phyloP scores from a whole-genome alignment of 2,329 filamentous ascomycete genomes.

The Diatrype stigma region DNA sequence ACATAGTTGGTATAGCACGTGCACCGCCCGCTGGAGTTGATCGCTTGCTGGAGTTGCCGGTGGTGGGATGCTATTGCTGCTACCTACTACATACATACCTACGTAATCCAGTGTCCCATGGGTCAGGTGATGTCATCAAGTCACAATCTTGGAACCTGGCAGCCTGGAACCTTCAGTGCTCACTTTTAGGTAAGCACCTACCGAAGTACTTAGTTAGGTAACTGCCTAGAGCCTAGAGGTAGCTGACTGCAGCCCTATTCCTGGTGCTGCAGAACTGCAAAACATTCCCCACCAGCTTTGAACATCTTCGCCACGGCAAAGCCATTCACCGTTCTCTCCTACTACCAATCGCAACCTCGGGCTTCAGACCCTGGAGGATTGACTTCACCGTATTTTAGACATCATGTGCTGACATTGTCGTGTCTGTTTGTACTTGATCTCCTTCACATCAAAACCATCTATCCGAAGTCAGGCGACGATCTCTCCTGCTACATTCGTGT shows the following conservation, averaged over 20 bases:
- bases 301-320: too few species aligned
- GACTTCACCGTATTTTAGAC: not conserved
- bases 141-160: not conserved
- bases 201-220: too few species aligned
- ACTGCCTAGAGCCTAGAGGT: too few species aligned
- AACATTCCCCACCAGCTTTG: too few species aligned
- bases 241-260: too few species aligned
- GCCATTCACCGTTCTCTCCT: too few species aligned
- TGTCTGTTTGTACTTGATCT: not conserved
- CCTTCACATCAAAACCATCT: not conserved
- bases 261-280: too few species aligned
- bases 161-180: not conserved
- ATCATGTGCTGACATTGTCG: not conserved
- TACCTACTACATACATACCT: too few species aligned
- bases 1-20: too few species aligned
- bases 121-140: not conserved
- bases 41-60: too few species aligned
- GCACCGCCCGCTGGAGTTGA: too few species aligned
- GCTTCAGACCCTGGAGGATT: not conserved
- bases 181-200: not conserved
- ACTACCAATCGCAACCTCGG: not conserved
- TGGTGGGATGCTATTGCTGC: too few species aligned
- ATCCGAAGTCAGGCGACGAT: not conserved
- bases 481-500: not conserved
- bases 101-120: not conserved